phyloP scores from a whole-genome alignment of 2,329 filamentous ascomycete genomes.

The Bretziella fagacearum region DNA sequence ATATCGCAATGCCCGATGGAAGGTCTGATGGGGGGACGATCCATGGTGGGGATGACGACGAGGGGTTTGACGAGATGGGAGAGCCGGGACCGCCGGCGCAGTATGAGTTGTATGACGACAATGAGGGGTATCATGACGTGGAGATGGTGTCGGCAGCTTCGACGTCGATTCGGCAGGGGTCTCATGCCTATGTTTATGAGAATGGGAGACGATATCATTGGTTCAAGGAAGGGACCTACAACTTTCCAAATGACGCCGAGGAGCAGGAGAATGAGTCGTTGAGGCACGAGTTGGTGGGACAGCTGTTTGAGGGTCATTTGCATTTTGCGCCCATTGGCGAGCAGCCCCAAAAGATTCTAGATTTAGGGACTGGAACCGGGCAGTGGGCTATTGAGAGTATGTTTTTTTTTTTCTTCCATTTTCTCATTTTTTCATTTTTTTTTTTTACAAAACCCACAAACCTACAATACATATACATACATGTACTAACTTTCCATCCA shows the following conservation, averaged over 20 bases:
- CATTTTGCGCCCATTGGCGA: constrained; percentile 34
- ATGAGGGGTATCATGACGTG: constrained; percentile 1
- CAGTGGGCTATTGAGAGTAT: constrained; percentile 41
- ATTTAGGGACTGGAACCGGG: constrained; percentile 41
- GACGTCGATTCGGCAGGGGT: constrained; percentile 9
- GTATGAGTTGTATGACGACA: constrained; percentile 4
- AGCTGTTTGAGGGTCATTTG: constrained; percentile 31
- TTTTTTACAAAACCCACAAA: too few relatives aligned
- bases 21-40: background rate
- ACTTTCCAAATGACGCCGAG: constrained; percentile 42
- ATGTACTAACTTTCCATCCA: constrained; percentile 17
- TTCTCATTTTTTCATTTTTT: background rate
- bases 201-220: constrained; percentile 24
- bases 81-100: background rate
- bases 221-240: constrained; percentile 31
- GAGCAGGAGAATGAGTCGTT: constrained; percentile 43
- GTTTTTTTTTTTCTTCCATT: constrained; percentile 12
- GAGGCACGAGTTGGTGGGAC: constrained; percentile 35
- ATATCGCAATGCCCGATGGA: background rate
- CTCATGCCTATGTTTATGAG: constrained; percentile 13
- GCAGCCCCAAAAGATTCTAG: constrained; percentile 33
- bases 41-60: background rate
- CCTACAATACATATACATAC: constrained; percentile 13
- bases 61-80: background rate
- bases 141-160: constrained; percentile 2